phyloP scores from a whole-genome alignment of 2,329 filamentous ascomycete genomes.

The Fusarium musae region DNA sequence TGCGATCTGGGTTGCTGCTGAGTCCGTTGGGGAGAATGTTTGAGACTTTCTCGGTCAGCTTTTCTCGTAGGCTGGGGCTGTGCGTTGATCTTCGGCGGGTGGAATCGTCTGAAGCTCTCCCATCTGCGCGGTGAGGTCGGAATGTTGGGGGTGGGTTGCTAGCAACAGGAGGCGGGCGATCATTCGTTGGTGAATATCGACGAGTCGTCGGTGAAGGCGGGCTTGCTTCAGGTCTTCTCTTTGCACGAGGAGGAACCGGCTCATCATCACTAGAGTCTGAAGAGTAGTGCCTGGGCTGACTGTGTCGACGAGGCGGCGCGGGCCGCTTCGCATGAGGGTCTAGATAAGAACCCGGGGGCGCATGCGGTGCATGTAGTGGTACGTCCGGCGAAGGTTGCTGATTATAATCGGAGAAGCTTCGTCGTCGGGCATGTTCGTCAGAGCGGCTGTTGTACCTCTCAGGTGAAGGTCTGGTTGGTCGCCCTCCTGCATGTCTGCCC shows the following conservation, averaged over 20 bases:
- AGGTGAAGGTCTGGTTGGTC: constrained; percentile 49
- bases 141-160: constrained; percentile 39
- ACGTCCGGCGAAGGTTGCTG: constrained; percentile 50
- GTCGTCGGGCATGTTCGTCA: constrained; percentile 56
- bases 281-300: constrained; percentile 59
- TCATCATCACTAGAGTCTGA: constrained; percentile 58
- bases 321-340: constrained; percentile 50
- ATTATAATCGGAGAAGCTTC: constrained; percentile 64
- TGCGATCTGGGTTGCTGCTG: constrained; percentile 45
- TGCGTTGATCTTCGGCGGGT: constrained; percentile 47
- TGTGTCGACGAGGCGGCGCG: constrained; percentile 56
- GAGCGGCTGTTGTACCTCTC: constrained; percentile 52
- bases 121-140: constrained; percentile 50
- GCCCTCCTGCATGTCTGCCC: constrained; percentile 49
- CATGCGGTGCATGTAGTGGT: constrained; percentile 43
- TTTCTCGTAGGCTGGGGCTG: constrained; percentile 57
- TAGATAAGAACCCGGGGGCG: constrained; percentile 46
- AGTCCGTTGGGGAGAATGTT: constrained; percentile 55
- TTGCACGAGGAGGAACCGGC: constrained; percentile 43
- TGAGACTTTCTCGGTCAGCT: constrained; percentile 57
- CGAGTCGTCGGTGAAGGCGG: constrained; percentile 47
- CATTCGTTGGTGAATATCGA: constrained; percentile 47
- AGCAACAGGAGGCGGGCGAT: constrained; percentile 45
- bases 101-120: constrained; percentile 49
- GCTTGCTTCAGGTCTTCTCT: constrained; percentile 42